Evolutionary conservation across 2,329 filamentous ascomycete genomes (phyloP), one percentile per base, ranked within the genome.

Genomic region (Balansia obtecta): DNA sequence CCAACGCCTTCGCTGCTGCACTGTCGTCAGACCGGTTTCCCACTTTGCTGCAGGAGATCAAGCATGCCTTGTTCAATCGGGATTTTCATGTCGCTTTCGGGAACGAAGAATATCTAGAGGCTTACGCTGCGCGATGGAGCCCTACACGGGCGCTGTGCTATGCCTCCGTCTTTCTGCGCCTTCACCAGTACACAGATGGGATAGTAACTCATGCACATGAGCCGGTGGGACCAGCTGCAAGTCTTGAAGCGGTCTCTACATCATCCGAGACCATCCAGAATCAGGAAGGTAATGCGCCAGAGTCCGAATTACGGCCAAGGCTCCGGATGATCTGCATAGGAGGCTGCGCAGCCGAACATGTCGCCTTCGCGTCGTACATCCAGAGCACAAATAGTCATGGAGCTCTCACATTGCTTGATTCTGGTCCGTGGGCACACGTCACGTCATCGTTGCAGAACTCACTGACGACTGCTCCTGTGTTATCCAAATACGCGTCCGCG

Each of bases 71-170:
- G 9, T 97, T 85, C 64, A 82, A 86, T 52, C 80, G 93, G 33
- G 87, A 97, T 64, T 97, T 97, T 67, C 74, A 75, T 12, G 70
- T 73, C 15, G 91, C 91, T 0, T 98, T 97, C 68, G 82, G 81
- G 0, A 74, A 74, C 44, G 74, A 80, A 50, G 80, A 85, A 43
- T 78, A 84, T 58, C 75, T 96, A 16, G 80, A 85, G 53, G 86
- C 85, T 10, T 98, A 98, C 70, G 88, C 88, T 9, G 79, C 88
- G 49, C 73, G 93, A 58, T 98, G 91, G 90, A 95, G 89, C 66
- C 87, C 91, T 1, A 85, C 86, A 48, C 76, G 93, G 49, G 86
- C 89, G 0, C 69, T 97, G 48, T 88, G 84, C 55, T 97, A 97
- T 67, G 72, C 80, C n/a, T 62, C 68, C 2, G 67, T 82, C n/a